A percentile compares a stretch with the other conserved stretches of the same genome.
These are phyloP conservation scores for Stagonosporopsis vannaccii DNA, from an alignment of 2,329 filamentous ascomycete genomes.

Conservation along the genomic window DNA sequence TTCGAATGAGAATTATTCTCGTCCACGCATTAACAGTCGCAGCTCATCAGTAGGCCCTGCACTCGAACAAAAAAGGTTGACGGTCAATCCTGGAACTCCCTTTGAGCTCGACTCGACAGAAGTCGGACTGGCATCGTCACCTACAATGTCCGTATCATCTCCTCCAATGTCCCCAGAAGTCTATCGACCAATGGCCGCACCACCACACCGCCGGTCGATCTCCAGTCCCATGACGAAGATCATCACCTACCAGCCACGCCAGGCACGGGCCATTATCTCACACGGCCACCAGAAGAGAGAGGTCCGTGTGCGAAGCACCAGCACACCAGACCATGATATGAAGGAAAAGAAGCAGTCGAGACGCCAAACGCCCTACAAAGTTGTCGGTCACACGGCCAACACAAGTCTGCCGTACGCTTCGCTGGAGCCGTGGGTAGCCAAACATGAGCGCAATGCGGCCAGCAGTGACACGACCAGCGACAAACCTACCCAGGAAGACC, in stretches of 20 bases:
- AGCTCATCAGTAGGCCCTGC: conserved; percentile 23
- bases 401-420: conserved; percentile 29
- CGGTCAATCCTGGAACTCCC: conserved; percentile 19
- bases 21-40: conserved; percentile 26
- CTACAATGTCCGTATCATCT: conserved; percentile 8
- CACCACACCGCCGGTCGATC: conserved; percentile 22
- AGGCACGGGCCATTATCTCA: conserved; percentile 15
- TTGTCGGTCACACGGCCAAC: conserved; percentile 14
- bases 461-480: conserved; percentile 26
- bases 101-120: conserved; percentile 31
- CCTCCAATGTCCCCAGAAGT: conserved; percentile 17
- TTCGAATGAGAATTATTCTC: conserved; percentile 31
- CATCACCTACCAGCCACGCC: conserved; percentile 21
- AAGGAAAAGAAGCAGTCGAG: conserved; percentile 33
- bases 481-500: conserved; percentile 33
- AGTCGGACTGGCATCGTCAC: conserved; percentile 9
- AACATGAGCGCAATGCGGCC: conserved; percentile 33
- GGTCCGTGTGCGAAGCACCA: conserved; percentile 17
- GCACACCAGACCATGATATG: conserved; percentile 10
- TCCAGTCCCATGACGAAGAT: conserved; percentile 27
- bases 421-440: conserved; percentile 37
- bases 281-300: conserved; percentile 19
- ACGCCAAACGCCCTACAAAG: conserved; percentile 38
- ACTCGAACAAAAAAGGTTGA: conserved; percentile 15
- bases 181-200: conserved; percentile 16